Evolutionary conservation across 148 eudicot species (phyloP), one percentile per base, ranked within the genome.

Genomic region (Limonium bicolor): DNA sequence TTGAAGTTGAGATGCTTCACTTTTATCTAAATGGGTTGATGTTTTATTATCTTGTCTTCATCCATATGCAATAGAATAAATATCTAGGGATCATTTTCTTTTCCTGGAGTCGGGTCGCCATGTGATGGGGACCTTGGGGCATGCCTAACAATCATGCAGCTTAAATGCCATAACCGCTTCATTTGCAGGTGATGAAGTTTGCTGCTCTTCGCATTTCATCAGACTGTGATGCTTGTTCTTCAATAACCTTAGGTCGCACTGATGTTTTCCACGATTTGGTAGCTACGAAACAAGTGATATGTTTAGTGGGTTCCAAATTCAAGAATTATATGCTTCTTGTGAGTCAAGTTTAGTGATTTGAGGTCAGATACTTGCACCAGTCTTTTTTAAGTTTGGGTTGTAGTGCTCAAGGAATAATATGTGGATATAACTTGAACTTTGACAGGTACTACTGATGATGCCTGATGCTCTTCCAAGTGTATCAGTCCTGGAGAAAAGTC

Each of bases 241-340:
- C 46, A 12, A 25, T 25, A 4, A n/a, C n/a, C n/a, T n/a, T n/a
- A n/a, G n/a, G n/a, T n/a, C n/a, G n/a, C n/a, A n/a, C n/a, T n/a
- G n/a, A n/a, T n/a, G n/a, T n/a, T n/a, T n/a, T n/a, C n/a, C n/a
- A n/a, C n/a, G n/a, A n/a, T n/a, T n/a, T n/a, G n/a, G n/a, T n/a
- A n/a, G n/a, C n/a, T n/a, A n/a, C n/a, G n/a, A n/a, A n/a, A n/a
- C n/a, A 41, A 46, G 53, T 56, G 58, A 57, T 50, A 37, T 48
- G 36, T 51, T 54, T 24, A 12, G 24, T 28, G 54, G 32, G 8
- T 48, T 55, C 56, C 63, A 65, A 48, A 61, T 70, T n/a, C 24
- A 69, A 50, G 72, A 77, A 60, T 64, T 88, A 16, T 80, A 77
- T 59, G 76, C 72, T 53, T 59, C 62, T 31, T 88, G 63, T 58